Evolutionary conservation across 2,329 filamentous ascomycete genomes (phyloP).

Genomic region (Pyrenochaeta sp.): DNA sequence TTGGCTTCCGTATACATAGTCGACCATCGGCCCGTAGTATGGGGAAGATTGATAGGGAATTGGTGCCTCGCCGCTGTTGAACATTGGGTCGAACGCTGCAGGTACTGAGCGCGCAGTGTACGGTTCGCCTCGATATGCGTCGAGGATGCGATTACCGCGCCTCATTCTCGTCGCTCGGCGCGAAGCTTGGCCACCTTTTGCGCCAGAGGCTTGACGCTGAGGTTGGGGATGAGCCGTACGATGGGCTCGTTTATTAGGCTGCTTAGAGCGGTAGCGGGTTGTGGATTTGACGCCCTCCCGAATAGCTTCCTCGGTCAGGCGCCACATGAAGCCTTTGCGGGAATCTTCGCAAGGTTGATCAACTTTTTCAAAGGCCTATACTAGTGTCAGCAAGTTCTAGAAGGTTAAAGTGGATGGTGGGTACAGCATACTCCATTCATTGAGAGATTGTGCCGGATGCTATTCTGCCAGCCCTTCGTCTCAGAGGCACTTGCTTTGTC

Average conservation of each 20-base stretch:
- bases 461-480: constrained; percentile 85
- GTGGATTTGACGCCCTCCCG: constrained; percentile 82
- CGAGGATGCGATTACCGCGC: constrained; percentile 28
- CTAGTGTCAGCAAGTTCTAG: constrained; percentile 15
- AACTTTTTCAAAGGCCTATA: constrained; percentile 65
- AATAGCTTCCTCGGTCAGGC: constrained; percentile 74
- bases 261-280: constrained; percentile 65
- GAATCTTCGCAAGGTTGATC: constrained; percentile 58
- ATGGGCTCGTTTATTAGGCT: constrained; percentile 53
- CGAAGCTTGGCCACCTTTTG: constrained; percentile 56
- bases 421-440: constrained; percentile 81
- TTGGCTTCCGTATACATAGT: constrained; percentile 20
- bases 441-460: constrained; percentile 92
- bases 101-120: constrained; percentile 29
- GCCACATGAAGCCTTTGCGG: constrained; percentile 80
- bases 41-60: constrained; percentile 24
- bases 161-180: constrained; percentile 36
- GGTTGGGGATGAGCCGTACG: constrained; percentile 38
- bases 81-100: constrained; percentile 16
- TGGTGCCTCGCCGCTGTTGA: constrained; percentile 7
- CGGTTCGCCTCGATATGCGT: constrained; percentile 28
- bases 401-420: neutral
- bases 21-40: constrained; percentile 31
- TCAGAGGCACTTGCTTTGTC: constrained; percentile 71
- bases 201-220: constrained; percentile 56